Conservation (phyloP, 2,329 filamentous ascomycete species). For the Scytalidium sp. region DNA sequence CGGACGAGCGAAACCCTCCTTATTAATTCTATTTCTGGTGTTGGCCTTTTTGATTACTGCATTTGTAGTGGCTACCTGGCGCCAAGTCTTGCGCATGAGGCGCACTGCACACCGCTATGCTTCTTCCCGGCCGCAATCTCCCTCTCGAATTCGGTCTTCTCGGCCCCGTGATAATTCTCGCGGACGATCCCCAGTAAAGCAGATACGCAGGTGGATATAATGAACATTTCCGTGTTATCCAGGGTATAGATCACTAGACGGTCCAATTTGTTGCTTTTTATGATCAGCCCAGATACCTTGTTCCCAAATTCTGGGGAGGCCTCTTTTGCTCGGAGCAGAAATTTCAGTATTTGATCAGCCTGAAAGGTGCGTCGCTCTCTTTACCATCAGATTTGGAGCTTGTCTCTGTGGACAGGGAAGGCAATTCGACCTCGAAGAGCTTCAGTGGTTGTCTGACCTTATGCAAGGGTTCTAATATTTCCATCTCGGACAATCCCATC, state of each 20-base stretch:
- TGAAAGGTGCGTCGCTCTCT: background rate
- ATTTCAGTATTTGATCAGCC: background rate
- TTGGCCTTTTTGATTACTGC: background rate
- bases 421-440: slow-evolving; percentile 8
- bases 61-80: background rate
- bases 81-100: background rate
- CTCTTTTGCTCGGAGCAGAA: too few relatives aligned
- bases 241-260: too few relatives aligned
- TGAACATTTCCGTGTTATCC: too few relatives aligned
- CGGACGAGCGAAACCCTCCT: background rate
- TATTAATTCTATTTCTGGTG: background rate
- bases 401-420: background rate
- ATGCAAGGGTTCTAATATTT: slow-evolving; percentile 7
- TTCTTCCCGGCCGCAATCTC: background rate
- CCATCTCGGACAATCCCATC: slow-evolving; percentile 6
- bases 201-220: too few relatives aligned
- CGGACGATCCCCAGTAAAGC: too few relatives aligned
- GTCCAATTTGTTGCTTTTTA: too few relatives aligned
- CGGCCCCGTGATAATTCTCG: too few relatives aligned
- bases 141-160: background rate
- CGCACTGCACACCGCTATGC: background rate
- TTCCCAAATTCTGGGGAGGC: too few relatives aligned
- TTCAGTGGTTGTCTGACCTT: slow-evolving; percentile 4
- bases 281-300: too few relatives aligned
- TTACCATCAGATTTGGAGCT: background rate